Evolutionary conservation across 805 yeast genomes (phyloP), one percentile per base, ranked within the genome.

Genomic region (Citeromyces nyonsensis): DNA sequence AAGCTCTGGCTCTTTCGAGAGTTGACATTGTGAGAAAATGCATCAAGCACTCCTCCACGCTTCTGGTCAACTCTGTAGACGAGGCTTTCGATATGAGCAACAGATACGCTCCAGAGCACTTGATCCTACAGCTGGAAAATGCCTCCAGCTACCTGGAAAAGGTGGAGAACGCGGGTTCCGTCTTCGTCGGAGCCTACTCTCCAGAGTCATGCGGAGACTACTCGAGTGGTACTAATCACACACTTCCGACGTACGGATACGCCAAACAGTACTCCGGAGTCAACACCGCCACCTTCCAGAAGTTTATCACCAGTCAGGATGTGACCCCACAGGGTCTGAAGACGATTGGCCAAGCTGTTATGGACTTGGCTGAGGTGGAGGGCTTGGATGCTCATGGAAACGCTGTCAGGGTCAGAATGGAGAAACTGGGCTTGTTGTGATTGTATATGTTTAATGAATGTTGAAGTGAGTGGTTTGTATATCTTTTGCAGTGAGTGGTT

Each of bases 141-240:
- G 96, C 98, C 9, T 59, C 69, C 33, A 54, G 59, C 27, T 81
- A 67, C 48, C 88, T 91, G 28, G 63, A 69, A 22, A 57, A 66
- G 41, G 86, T 91, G 25, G 78, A 81, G 40, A 77, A 91, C 51
- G 99, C 99, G 5, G 98, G 99, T 26, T 79, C 94, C 24, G 91
- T 91, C 15, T 91, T 91, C 48, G 96, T 91, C 35, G 99, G 99
- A 29, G 79, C 88, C 4, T 81, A 80, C 54, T 81, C 95, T 2
- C 98, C 99, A 32, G 99, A 91, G 55, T 80, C 94, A 3, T 86
- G 96, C 54, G 99, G 99, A 49, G 99, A 91, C 59, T 91, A 91
- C 60, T 86, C 96, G 0, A 72, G 86, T 38, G 99, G 99, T 52
- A 91, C 99, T 4, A 91, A 91, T 66, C 99, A 91, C 60, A 91